These are phyloP conservation scores for Mallotus repandus DNA, from an alignment of 441 rosid genomes.

Conservation along the genomic window DNA sequence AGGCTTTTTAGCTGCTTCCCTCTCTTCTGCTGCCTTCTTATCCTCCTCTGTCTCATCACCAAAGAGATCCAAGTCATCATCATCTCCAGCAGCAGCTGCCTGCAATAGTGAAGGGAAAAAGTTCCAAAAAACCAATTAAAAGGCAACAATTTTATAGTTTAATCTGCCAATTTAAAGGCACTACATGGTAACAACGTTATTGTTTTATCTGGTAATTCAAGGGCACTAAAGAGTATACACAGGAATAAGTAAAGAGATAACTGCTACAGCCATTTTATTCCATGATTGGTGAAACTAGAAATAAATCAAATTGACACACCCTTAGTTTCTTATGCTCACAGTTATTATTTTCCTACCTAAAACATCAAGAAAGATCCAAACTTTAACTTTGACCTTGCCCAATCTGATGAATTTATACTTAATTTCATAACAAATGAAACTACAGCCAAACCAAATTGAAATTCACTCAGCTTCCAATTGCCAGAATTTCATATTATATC, in stretches of 20 bases:
- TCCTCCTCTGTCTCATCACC: constrained; percentile 95
- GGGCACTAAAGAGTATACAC: no score
- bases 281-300: background rate
- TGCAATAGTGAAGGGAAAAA: constrained; percentile 5
- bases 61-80: constrained; percentile 77
- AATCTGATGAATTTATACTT: background rate
- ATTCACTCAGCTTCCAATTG: background rate
- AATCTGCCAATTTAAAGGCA: no score
- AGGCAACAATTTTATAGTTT: background rate
- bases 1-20: constrained; percentile 69
- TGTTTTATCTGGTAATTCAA: no score
- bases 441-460: background rate
- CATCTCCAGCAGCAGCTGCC: constrained; percentile 62
- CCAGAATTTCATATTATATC: background rate
- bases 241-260: no score
- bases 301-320: background rate
- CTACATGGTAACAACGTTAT: no score
- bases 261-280: no score
- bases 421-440: background rate
- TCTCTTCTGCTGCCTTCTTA: constrained; percentile 88
- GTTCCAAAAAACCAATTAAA: background rate
- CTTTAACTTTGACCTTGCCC: background rate
- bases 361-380: background rate
- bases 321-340: no score
- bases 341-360: background rate